Base-by-base conservation (phyloP, 2,329 filamentous ascomycete species). In the Cercospora berteroae region DNA sequence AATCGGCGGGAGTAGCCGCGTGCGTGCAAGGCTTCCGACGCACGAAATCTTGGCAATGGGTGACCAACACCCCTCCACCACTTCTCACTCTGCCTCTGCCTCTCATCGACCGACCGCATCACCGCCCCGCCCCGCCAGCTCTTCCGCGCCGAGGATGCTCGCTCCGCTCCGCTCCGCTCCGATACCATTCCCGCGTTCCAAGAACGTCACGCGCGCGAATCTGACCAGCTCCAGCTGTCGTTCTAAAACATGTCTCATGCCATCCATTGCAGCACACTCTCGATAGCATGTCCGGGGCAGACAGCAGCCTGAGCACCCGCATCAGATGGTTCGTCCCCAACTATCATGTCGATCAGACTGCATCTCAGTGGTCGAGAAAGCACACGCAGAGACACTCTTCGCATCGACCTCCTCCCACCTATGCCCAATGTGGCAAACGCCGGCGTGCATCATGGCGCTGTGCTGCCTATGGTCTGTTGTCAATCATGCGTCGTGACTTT, bases 181-280 rank as follows among this genome's bases (percentile, higher is more conserved):
- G 13, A 57, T 57, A 10, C 16, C 52, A n/a, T 8, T 9, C 16
- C 23, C 52, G 52, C 52, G 16, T n/a, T 9, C 2, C 25, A 4
- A 23, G 13, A 27, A 4, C 25, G 12, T 16, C 52, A 57, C 29
- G 25, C 31, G 52, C 23, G 27, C 52, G n/a, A 20, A 10, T 57
- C 16, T 27, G 25, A 57, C n/a, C 16, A 29, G 52, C 52, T 18
- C 52, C 18, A 33, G 52, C 52, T 57, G 52, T 29, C 52, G 52
- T 57, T 23, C 20, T 57, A 57, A 57, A 63, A 63, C 48, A 63
- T 63, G 61, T 63, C 61, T 63, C 36, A 63, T 39, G n/a, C 36
- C 31, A 42, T 48, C 58, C 58, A 29, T 29, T 48, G 23, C 58
- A 39, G 25, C 33, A 9, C 33, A 3, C 36, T 27, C 18, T 18